These are phyloP conservation scores for Calonectria ilicicola DNA, from an alignment of 2,329 filamentous ascomycete genomes.

Conservation along the genomic window DNA sequence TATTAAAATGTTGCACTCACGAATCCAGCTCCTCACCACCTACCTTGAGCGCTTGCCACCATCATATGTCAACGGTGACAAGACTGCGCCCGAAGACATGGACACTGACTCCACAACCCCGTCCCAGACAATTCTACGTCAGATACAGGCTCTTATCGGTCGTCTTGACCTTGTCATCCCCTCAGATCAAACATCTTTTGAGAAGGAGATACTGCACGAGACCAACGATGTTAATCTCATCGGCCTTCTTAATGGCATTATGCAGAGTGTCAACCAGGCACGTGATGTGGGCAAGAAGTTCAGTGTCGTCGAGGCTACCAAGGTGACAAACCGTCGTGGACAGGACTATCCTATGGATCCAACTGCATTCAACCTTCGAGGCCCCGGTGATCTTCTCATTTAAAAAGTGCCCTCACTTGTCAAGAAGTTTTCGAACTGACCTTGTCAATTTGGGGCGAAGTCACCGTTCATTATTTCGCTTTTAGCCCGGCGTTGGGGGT, in stretches of 20 bases:
- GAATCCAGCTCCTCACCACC: slow-evolving; percentile 77
- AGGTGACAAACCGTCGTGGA: slow-evolving; percentile 37
- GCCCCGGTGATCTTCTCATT: slow-evolving; percentile 48
- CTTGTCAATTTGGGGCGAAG: background rate
- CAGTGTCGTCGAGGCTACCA: slow-evolving; percentile 63
- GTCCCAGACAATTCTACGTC: slow-evolving; percentile 83
- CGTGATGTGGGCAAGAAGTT: slow-evolving; percentile 84
- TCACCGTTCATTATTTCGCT: slow-evolving; percentile 9
- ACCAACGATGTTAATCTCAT: slow-evolving; percentile 87
- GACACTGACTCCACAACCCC: slow-evolving; percentile 56
- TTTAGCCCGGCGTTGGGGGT: slow-evolving; percentile 46
- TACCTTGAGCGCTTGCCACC: slow-evolving; percentile 82
- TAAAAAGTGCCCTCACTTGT: slow-evolving; percentile 27
- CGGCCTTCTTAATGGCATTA: slow-evolving; percentile 79
- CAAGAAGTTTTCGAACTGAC: background rate
- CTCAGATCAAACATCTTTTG: slow-evolving; percentile 72
- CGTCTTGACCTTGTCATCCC: slow-evolving; percentile 87
- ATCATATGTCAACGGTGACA: slow-evolving; percentile 68
- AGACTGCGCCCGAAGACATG: slow-evolving; percentile 51
- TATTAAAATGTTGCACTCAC: slow-evolving; percentile 89
- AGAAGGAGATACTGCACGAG: slow-evolving; percentile 79
- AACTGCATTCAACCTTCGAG: slow-evolving; percentile 40
- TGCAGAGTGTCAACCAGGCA: slow-evolving; percentile 77
- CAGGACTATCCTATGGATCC: slow-evolving; percentile 38
- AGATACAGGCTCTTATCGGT: slow-evolving; percentile 86